phyloP scores from a whole-genome alignment of 2,329 filamentous ascomycete genomes.

The Trichoderma koningii region DNA sequence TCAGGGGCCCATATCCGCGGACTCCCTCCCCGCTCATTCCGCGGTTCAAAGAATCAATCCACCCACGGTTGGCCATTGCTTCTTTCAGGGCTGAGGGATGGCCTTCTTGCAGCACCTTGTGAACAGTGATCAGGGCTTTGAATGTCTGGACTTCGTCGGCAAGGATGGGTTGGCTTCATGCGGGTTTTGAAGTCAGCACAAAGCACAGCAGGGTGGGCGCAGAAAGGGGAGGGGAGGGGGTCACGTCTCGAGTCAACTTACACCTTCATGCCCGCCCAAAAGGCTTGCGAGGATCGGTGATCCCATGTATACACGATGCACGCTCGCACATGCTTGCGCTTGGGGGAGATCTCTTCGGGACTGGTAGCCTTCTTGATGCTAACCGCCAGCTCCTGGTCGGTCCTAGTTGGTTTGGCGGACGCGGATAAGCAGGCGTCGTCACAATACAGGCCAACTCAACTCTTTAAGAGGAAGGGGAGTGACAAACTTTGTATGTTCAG shows the following conservation, averaged over 20 bases:
- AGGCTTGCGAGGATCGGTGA: conserved; percentile 90
- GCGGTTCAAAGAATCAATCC: conserved; percentile 90
- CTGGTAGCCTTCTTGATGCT: conserved; percentile 72
- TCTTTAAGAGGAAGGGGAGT: background rate
- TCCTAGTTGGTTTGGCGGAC: conserved; percentile 46
- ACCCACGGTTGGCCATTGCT: conserved; percentile 82
- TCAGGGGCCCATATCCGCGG: conserved; percentile 87
- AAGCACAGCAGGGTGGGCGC: no score
- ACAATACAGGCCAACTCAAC: no score
- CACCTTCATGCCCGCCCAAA: conserved; percentile 99
- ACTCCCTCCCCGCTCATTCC: conserved; percentile 81
- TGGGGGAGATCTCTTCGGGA: conserved; percentile 67
- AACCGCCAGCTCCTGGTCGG: conserved; percentile 68
- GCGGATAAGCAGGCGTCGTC: conserved; percentile 10
- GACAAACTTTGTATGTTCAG: conserved; percentile 43
- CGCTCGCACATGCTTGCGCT: conserved; percentile 92
- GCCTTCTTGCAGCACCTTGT: conserved; percentile 96
- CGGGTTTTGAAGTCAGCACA: conserved; percentile 1
- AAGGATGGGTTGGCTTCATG: conserved; percentile 82
- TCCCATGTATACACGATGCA: conserved; percentile 99
- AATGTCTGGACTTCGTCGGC: conserved; percentile 99
- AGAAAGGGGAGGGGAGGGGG: background rate
- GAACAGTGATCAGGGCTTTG: conserved; percentile 94
- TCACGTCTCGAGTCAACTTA: conserved; percentile 52
- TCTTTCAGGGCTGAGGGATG: conserved; percentile 86